Evolutionary conservation across 371 early-diverging fungal genomes (phyloP).

Genomic region (Zancudomyces culisetae): DNA sequence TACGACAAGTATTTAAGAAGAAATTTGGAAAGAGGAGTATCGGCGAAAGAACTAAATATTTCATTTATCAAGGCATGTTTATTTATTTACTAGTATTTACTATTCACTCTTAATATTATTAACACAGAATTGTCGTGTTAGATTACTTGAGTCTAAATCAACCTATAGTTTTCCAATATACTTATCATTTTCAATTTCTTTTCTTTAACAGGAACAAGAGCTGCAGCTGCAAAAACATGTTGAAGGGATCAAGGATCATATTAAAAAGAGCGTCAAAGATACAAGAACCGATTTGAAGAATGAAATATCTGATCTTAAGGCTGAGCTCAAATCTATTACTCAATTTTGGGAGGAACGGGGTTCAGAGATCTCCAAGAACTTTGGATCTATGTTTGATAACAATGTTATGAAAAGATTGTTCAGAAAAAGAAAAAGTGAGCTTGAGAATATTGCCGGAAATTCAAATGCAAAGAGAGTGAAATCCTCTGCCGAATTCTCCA

Average conservation of each 20-base stretch:
- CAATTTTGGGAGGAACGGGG: slow-evolving; percentile 49
- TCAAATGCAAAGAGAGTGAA: background rate
- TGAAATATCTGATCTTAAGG: slow-evolving; percentile 36
- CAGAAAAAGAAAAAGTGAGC: background rate
- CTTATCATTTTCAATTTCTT: no score
- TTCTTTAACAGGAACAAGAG: slow-evolving; percentile 54
- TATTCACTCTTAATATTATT: no score
- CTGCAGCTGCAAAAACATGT: slow-evolving; percentile 52
- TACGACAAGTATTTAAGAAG: slow-evolving; percentile 85
- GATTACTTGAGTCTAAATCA: no score
- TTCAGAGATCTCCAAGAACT: slow-evolving; percentile 47
- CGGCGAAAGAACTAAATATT: slow-evolving; percentile 78
- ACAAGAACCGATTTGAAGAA: slow-evolving; percentile 34
- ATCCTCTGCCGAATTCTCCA: no score
- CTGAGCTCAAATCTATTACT: slow-evolving; percentile 40
- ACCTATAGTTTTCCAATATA: no score
- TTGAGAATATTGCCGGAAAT: background rate
- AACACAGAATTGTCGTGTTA: no score
- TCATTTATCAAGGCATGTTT: slow-evolving; percentile 40
- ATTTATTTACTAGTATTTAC: no score
- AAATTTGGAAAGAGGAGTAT: slow-evolving; percentile 80
- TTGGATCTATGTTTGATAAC: slow-evolving; percentile 44
- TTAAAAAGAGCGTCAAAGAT: slow-evolving; percentile 37
- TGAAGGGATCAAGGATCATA: slow-evolving; percentile 36
- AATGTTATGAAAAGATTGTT: background rate